A percentile compares a stretch with the other conserved stretches of the same genome.
Conservation (phyloP, 805 yeast species). For the Sugiyamaella floridensis region DNA sequence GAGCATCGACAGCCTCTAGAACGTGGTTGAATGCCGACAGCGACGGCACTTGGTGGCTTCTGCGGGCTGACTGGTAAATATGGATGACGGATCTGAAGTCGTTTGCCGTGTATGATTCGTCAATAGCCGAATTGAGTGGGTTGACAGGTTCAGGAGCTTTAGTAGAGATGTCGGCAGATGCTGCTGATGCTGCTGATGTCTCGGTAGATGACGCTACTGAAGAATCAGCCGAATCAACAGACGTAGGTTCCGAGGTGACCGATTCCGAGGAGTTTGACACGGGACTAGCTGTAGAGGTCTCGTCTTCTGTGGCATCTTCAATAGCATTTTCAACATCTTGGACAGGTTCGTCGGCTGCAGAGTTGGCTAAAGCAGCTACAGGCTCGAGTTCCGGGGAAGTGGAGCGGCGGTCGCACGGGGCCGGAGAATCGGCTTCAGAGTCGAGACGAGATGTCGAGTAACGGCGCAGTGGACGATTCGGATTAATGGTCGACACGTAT, state of each 20-base stretch:
- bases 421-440: constrained; percentile 1
- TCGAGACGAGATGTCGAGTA: neutral
- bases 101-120: neutral
- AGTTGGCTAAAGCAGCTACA: neutral
- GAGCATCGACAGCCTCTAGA: neutral
- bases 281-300: neutral
- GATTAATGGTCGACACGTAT: neutral
- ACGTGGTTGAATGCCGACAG: neutral
- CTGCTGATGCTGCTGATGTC: neutral
- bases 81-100: neutral
- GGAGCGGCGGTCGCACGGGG: neutral
- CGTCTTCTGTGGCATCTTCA: neutral
- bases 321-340: neutral
- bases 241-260: neutral
- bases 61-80: neutral
- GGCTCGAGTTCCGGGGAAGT: neutral
- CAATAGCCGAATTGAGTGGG: neutral
- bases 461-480: neutral
- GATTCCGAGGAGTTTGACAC: neutral
- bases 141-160: neutral
- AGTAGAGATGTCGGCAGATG: neutral
- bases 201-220: neutral
- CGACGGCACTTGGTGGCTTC: neutral
- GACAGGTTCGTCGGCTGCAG: neutral
- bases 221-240: neutral